Evolutionary conservation across 2,329 filamentous ascomycete species (phyloP), one percentile per base, ranked within the genome.

Genomic region (Scytalidium sp.): DNA sequence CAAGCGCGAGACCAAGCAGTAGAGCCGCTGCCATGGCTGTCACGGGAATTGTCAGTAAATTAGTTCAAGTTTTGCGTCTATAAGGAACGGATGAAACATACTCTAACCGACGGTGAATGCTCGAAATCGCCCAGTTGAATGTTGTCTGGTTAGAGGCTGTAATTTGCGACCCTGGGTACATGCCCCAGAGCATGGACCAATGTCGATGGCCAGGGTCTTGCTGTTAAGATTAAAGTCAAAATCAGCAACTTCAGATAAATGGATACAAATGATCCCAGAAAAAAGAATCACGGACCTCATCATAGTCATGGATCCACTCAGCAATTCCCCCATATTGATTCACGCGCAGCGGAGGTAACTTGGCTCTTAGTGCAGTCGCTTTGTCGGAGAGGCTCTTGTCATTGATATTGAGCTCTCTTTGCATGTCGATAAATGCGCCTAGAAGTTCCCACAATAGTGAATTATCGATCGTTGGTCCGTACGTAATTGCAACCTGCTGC

Each of bases 151-250:
- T 52, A 1, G 57, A 46, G 2, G 66, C 64, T 0, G 64, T 64
- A 23, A 75, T 70, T 3, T 60, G 56, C 13, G 65, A 65, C 0
- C 73, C 74, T 0, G 77, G 76, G 47, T 73, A 73, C 3, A 80
- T 64, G 0, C 69, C 75, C 52, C 72, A 78, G 1, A 79, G 64
- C 50, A 76, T 75, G 0, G 74, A 78, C 3, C 78, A 67, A 44
- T 79, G 77, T 1, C 76, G 68, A 51, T 80, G 75, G 0, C 75
- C 75, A 0, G 70, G 73, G 43, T 78, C 75, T 3, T 67, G 61
- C 51, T 29, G 25, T 29, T 29, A 29, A 29, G 25, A 32, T 45
- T 45, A 23, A 32, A 45, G 43, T 20, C 15, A 20, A 29, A n/a
- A 45, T 45, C 9, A 29, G 43, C n/a, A 19, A 36, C 29, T 29